Conservation (phyloP, 1,139 yeast species). For the Suhomyces coccinellae region DNA sequence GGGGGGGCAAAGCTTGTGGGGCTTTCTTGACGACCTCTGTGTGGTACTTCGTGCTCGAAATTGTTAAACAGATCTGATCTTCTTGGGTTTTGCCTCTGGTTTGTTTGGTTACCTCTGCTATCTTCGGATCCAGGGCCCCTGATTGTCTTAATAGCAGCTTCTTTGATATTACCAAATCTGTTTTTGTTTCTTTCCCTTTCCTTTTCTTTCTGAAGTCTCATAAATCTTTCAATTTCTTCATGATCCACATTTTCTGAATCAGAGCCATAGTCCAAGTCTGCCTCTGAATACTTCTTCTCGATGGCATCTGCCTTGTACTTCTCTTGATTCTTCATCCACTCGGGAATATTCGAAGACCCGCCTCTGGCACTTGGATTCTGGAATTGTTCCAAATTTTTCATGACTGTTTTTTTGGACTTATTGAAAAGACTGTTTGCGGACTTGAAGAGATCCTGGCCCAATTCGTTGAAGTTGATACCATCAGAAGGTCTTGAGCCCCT, state of each 20-base stretch:
- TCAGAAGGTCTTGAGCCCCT: conserved; percentile 1
- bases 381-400: conserved; percentile 65
- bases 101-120: neutral
- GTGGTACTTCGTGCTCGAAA: neutral
- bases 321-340: conserved; percentile 73
- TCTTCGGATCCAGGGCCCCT: conserved; percentile 5
- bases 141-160: conserved; percentile 22
- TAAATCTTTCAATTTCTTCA: conserved; percentile 42
- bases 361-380: conserved; percentile 28
- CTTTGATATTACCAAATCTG: conserved; percentile 25
- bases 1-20: neutral
- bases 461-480: conserved; percentile 43
- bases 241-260: conserved; percentile 47
- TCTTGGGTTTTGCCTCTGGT: neutral
- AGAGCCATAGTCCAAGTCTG: conserved; percentile 39
- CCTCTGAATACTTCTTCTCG: conserved; percentile 34
- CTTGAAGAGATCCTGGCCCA: conserved; percentile 62
- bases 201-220: conserved; percentile 39
- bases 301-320: conserved; percentile 46
- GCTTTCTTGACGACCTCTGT: neutral
- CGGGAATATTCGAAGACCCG: conserved; percentile 49
- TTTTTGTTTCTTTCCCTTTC: conserved; percentile 38
- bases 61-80: neutral
- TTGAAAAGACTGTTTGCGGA: conserved; percentile 64
- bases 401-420: conserved; percentile 61